Percentiles rank a stretch among this genome's conserved stretches.
These are phyloP conservation scores for Mycena latifolia DNA, from an alignment of 768 basidiomycete genomes.

Conservation along the genomic window DNA sequence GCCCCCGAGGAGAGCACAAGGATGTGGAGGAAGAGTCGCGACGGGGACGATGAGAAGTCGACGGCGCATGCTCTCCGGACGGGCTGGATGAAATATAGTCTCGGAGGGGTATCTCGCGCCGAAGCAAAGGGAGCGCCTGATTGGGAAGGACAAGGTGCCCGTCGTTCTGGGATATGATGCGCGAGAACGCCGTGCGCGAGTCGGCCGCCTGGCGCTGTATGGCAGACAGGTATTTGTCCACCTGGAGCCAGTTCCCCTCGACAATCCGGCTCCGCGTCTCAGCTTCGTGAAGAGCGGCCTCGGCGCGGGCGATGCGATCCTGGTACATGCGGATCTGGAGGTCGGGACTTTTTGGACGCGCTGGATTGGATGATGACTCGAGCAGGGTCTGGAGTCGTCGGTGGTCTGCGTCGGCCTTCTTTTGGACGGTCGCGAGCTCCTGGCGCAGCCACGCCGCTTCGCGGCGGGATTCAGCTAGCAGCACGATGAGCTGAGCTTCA, in stretches of 20 bases:
- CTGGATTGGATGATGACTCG: neutral
- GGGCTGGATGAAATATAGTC: neutral
- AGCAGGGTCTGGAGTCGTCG: conserved; percentile 27
- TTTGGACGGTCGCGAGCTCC: conserved; percentile 26
- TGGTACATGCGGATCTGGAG: conserved; percentile 15
- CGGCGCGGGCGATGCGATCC: conserved; percentile 28
- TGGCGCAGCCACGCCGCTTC: conserved; percentile 28
- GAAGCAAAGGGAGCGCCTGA: neutral
- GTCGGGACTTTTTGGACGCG: conserved; percentile 9
- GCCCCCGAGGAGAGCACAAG: neutral
- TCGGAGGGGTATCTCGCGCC: conserved; percentile 4
- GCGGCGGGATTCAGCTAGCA: conserved; percentile 29
- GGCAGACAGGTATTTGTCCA: conserved; percentile 22
- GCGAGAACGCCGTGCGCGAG: conserved; percentile 29
- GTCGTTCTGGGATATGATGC: conserved; percentile 22
- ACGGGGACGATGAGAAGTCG: neutral
- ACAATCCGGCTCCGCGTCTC: conserved; percentile 27
- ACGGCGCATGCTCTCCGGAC: neutral
- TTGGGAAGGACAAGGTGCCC: conserved; percentile 2
- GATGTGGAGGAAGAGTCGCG: conserved; percentile 1
- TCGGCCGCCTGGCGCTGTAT: conserved; percentile 29
- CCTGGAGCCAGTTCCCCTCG: conserved; percentile 29
- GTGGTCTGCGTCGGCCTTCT: conserved; percentile 30
- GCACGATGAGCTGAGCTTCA: conserved; percentile 23
- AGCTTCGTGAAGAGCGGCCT: conserved; percentile 31